Evolutionary conservation across 2,329 filamentous ascomycete species (phyloP).

Genomic region (Aaosphaeria arxii): DNA sequence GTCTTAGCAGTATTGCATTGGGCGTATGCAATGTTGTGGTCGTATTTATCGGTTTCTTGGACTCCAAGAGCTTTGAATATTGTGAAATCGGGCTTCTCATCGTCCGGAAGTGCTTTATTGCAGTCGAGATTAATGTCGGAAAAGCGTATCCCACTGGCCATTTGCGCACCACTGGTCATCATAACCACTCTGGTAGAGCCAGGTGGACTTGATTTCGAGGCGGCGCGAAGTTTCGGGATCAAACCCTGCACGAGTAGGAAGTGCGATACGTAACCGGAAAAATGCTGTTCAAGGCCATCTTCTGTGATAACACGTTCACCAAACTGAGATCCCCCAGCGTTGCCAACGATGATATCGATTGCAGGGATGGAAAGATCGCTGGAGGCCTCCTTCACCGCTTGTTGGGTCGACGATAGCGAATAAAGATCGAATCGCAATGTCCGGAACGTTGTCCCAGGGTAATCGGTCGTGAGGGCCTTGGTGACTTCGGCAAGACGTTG

Average conservation of each 20-base stretch:
- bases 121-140: conserved; percentile 13
- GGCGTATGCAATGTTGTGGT: conserved; percentile 13
- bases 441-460: background rate
- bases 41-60: conserved; percentile 4
- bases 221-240: conserved; percentile 32
- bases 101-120: background rate
- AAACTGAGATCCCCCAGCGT: background rate
- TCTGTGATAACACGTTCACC: background rate
- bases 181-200: conserved; percentile 22
- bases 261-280: conserved; percentile 47
- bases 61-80: background rate
- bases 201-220: conserved; percentile 5
- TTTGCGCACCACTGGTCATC: conserved; percentile 14
- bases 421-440: background rate
- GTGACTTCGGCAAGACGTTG: background rate
- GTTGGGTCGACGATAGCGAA: background rate
- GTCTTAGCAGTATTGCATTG: conserved; percentile 22
- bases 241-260: conserved; percentile 42
- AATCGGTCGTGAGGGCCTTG: background rate
- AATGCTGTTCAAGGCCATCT: conserved; percentile 46
- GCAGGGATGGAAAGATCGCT: background rate
- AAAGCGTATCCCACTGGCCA: conserved; percentile 8
- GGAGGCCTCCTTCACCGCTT: background rate
- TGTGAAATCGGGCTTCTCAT: background rate
- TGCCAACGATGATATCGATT: background rate